Evolutionary conservation across 768 basidiomycete species (phyloP), one percentile per base, ranked within the genome.

Genomic region (Filobasidium wieringae): DNA sequence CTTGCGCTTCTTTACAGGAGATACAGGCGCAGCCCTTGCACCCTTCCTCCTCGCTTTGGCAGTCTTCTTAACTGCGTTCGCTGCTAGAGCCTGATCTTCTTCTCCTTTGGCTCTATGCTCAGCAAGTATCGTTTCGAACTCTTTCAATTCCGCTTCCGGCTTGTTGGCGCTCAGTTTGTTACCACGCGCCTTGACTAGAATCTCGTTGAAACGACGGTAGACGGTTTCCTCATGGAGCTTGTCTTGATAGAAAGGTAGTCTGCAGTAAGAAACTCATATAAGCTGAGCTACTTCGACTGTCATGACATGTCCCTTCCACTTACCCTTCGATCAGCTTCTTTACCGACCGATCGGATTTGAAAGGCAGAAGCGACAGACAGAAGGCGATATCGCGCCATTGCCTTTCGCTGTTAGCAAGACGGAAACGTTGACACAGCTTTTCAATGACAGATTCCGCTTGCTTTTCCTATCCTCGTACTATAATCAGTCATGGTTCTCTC

Each of bases 341-440:
- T 66, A 96, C 82, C 0, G 91, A 93, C 31, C 87, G 81, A 64
- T 99, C 95, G 1, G 90, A 92, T 71, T 96, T 96, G 86, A 88
- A 99, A 0, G 91, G 93, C 15, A 97, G 79, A 1, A 96, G 75
- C 0, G 93, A 91, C 2, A 99, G 77, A 70, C 93, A 99, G 75
- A 84, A 97, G 0, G 92, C 88, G 58, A 99, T 90, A 68, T 99
- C 93, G 24, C 90, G 82, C 95, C 95, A 99, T 70, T 97, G 95
- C 5, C 93, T 81, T 15, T 88, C 81, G 30, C 92, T 89, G 39
- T 87, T 85, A 0, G 86, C 83, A 3, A 88, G 77, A 24, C 86
- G 80, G 83, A 97, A 96, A 7, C 93, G 83, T 67, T 95, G 90
- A 67, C 95, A 99, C 1, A 99, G 82, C 71, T 96, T 99, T 67